phyloP scores from a whole-genome alignment of 495 filamentous ascomycete species.

The Margaritispora aquatica region DNA sequence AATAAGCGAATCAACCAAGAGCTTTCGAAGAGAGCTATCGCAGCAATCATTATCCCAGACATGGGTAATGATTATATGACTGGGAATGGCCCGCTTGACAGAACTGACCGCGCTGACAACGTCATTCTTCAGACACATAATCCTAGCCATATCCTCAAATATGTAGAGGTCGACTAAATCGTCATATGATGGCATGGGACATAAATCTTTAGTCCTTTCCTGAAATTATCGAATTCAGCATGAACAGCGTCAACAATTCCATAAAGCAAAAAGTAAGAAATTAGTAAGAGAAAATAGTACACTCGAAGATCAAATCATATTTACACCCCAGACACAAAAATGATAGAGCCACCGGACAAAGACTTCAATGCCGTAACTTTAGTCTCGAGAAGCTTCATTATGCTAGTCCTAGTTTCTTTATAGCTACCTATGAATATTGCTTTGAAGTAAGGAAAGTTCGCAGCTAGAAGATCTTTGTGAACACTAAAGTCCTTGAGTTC shows the following conservation, averaged over 20 bases:
- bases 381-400: constrained; percentile 1
- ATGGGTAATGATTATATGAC: neutral
- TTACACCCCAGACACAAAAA: no score
- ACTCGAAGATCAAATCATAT: no score
- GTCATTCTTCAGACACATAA: neutral
- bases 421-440: neutral
- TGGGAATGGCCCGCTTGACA: neutral
- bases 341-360: constrained; percentile 1
- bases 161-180: constrained; percentile 1
- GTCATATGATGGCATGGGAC: neutral
- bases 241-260: no score
- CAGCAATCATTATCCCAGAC: neutral
- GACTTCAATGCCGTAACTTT: neutral
- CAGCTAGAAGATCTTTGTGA: neutral
- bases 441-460: neutral
- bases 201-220: no score
- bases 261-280: no score
- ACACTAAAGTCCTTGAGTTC: neutral
- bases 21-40: neutral
- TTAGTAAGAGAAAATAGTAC: no score
- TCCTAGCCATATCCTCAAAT: neutral
- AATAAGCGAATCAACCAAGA: neutral
- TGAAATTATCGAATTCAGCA: no score
- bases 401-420: neutral
- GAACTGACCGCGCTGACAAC: neutral